Base-by-base conservation (phyloP, 1,284 basidiomycete species). In the Marasmius sp. region DNA sequence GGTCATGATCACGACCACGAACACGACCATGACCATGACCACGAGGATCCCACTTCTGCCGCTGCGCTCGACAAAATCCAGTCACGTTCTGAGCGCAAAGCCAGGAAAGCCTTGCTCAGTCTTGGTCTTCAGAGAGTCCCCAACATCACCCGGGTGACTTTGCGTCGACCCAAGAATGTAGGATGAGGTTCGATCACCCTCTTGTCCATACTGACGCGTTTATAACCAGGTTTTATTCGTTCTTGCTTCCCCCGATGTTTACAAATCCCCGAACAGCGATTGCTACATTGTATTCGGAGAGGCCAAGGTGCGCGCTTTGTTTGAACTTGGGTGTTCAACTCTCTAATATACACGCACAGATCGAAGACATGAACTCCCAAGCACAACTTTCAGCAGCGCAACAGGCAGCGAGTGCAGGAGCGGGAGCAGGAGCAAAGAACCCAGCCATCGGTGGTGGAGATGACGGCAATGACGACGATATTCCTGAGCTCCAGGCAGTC, bases 221-320 rank as follows among this genome's bases (percentile, higher is more conserved):
- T 1, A 54, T 22, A 38, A 34, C 27, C 68, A 94, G 92, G 83
- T 95, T 67, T 87, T 99, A 64, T 93, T 98, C 76, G 96, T 98
- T 66, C 87, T 99, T 70, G 87, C 93, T 64, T 83, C 91, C 63
- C 97, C 97, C 58, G 97, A 99, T 69, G 97, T 99, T 59, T 99
- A 94, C 90, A 98, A 98, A 84, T 95, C 95, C 58, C 89, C 93
- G 57, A 94, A 93, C 79, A 95, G 94, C 72, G 97, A 99, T 79
- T 94, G 92, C 79, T 98, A 99, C 85, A 95, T 99, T 75, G 95
- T 99, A 67, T 99, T 98, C 71, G 97, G 97, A 69, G 97, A 99
- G 83, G 95, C 95, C 68, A 97, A 96, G 86, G 89, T 91, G 60
- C 50, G 74, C 61, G 8, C n/a, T 11, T 10, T 16, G n/a, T 34